Conservation (phyloP, 768 basidiomycete species). For the Lenzites betulinus region DNA sequence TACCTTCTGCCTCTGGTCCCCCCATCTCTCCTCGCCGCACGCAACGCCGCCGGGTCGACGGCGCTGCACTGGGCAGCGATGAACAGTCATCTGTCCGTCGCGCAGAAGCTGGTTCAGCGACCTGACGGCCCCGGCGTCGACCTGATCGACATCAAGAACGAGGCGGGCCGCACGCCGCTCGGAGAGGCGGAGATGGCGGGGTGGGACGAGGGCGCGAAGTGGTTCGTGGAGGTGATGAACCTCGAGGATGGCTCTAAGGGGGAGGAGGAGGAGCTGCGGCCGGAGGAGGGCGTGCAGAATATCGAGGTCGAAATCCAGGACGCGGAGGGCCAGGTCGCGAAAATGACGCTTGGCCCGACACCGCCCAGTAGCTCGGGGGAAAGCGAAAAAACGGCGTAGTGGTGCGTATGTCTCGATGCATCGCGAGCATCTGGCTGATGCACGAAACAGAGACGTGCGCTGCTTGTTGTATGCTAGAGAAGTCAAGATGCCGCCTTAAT, state of each 20-base stretch:
- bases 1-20: slow-evolving; percentile 66
- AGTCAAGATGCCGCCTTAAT: not conserved
- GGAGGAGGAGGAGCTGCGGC: slow-evolving; percentile 41
- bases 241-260: slow-evolving; percentile 50
- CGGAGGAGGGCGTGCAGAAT: slow-evolving; percentile 38
- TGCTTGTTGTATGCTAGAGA: not conserved
- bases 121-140: slow-evolving; percentile 60
- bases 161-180: slow-evolving; percentile 72
- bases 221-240: slow-evolving; percentile 81
- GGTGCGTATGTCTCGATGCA: not conserved
- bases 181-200: slow-evolving; percentile 78
- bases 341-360: slow-evolving; percentile 44
- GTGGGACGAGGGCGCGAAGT: slow-evolving; percentile 84
- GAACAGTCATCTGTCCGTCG: slow-evolving; percentile 71
- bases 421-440: not conserved
- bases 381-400: not conserved
- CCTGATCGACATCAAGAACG: slow-evolving; percentile 77
- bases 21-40: slow-evolving; percentile 55
- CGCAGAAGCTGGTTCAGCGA: slow-evolving; percentile 60
- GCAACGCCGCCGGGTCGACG: slow-evolving; percentile 77
- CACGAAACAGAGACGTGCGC: not conserved
- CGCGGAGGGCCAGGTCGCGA: slow-evolving; percentile 67
- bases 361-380: not conserved
- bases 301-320: slow-evolving; percentile 74
- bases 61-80: slow-evolving; percentile 91